Evolutionary conservation across 140 eudicot genomes (phyloP).

Genomic region (Cichorium intybus): DNA sequence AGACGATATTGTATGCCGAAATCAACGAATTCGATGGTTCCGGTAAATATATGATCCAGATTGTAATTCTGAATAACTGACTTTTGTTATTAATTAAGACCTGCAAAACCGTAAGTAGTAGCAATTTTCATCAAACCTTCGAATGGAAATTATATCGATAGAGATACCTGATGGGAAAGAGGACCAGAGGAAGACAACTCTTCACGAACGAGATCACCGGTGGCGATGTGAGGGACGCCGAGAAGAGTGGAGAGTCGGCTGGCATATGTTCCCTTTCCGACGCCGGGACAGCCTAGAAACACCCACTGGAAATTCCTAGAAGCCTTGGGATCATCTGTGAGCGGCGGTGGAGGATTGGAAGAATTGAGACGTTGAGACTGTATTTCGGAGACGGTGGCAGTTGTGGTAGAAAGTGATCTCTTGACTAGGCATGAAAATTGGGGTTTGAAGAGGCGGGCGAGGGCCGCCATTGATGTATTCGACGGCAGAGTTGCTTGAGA

Average conservation of each 20-base stretch:
- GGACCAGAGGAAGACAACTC: slow-evolving; percentile 72
- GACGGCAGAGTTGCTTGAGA: slow-evolving; percentile 19
- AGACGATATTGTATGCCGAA: neutral
- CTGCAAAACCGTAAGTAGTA: too few species aligned
- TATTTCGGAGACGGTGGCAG: neutral
- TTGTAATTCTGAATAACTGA: neutral
- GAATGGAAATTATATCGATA: neutral
- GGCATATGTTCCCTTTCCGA: slow-evolving; percentile 30
- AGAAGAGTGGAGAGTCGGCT: slow-evolving; percentile 64
- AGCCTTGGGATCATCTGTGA: slow-evolving; percentile 13
- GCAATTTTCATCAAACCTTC: neutral
- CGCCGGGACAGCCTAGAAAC: slow-evolving; percentile 88
- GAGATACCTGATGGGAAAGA: slow-evolving; percentile 62
- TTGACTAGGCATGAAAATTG: slow-evolving; percentile 21
- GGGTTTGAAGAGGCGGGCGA: slow-evolving; percentile 51
- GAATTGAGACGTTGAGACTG: neutral
- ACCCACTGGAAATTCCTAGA: slow-evolving; percentile 65
- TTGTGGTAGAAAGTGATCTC: slow-evolving; percentile 35
- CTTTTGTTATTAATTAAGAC: too few species aligned
- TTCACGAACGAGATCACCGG: slow-evolving; percentile 78
- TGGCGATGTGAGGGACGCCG: slow-evolving; percentile 92
- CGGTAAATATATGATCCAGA: neutral
- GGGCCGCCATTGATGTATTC: slow-evolving; percentile 54
- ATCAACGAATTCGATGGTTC: neutral
- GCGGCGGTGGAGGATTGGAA: neutral